Evolutionary conservation across 306 rosid genomes (phyloP).

Genomic region (Parietaria judaica): DNA sequence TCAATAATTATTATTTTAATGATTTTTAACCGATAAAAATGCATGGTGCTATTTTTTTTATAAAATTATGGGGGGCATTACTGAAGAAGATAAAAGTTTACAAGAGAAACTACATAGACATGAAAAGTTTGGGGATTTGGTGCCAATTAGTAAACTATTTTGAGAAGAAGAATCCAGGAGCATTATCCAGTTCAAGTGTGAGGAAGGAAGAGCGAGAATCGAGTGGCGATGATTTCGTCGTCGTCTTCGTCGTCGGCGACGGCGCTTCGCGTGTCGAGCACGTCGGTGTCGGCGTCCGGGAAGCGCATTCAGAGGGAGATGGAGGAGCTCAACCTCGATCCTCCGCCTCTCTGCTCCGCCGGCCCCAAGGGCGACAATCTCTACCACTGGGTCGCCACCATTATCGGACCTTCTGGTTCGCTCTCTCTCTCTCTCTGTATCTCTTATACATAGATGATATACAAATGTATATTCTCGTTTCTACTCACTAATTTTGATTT

Average conservation of each 20-base stretch:
- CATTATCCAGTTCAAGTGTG: too few relatives aligned
- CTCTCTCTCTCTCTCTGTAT: background rate
- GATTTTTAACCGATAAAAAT: too few relatives aligned
- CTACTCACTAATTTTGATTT: too few relatives aligned
- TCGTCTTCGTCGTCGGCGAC: constrained; percentile 24
- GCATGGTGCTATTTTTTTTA: too few relatives aligned
- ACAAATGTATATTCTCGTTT: too few relatives aligned
- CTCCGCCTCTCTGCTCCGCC: constrained; percentile 77
- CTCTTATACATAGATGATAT: background rate
- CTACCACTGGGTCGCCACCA: constrained; percentile 88
- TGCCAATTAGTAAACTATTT: too few relatives aligned
- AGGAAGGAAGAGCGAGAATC: background rate
- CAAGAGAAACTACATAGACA: too few relatives aligned
- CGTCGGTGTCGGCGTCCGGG: constrained; percentile 73
- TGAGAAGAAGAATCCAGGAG: too few relatives aligned
- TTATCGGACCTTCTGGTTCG: constrained; percentile 66
- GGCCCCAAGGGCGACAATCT: constrained; percentile 97
- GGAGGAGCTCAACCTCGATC: constrained; percentile 65
- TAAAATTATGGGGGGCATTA: too few relatives aligned
- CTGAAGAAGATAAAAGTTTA: too few relatives aligned
- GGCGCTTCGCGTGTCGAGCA: constrained; percentile 62
- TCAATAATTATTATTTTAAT: too few relatives aligned
- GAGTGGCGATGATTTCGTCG: background rate
- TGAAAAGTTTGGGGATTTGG: too few relatives aligned
- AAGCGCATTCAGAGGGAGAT: constrained; percentile 83